phyloP scores from a whole-genome alignment of 805 yeast species.

The Wickerhamiella parazyma region DNA sequence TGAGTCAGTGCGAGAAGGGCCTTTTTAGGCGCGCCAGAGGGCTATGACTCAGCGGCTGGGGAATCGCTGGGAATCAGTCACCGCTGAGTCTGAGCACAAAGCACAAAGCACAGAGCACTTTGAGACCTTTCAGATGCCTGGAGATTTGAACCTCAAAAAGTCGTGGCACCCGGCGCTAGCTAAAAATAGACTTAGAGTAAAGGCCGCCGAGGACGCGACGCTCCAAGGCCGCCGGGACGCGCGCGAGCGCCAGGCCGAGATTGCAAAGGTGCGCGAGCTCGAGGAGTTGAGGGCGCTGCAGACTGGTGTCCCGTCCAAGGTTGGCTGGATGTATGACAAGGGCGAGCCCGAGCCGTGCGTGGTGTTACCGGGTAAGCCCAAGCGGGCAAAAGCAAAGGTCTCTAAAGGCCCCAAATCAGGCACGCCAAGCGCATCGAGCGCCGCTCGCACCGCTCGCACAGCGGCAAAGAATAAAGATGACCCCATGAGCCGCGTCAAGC shows the following conservation, averaged over 20 bases:
- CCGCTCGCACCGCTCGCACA: background rate
- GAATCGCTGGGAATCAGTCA: too few relatives aligned
- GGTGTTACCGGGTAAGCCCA: slow-evolving; percentile 33
- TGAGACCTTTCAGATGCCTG: too few relatives aligned
- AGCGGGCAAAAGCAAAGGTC: slow-evolving; percentile 29
- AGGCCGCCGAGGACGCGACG: slow-evolving; percentile 69
- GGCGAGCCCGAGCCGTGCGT: too few relatives aligned
- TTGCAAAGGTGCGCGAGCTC: slow-evolving; percentile 46
- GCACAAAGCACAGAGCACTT: background rate
- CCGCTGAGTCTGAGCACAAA: background rate
- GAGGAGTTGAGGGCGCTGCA: slow-evolving; percentile 40
- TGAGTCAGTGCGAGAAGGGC: background rate
- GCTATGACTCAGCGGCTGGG: background rate
- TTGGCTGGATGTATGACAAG: slow-evolving; percentile 72
- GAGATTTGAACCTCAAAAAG: slow-evolving; percentile 77
- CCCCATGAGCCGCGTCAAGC: background rate
- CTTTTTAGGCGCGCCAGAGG: too few relatives aligned
- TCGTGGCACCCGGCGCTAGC: slow-evolving; percentile 92
- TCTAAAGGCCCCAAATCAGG: too few relatives aligned
- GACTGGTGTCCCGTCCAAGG: slow-evolving; percentile 32
- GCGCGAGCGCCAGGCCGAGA: slow-evolving; percentile 49
- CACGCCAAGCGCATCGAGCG: slow-evolving; percentile 23
- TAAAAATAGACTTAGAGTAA: slow-evolving; percentile 73
- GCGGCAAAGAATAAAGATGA: background rate
- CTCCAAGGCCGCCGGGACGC: slow-evolving; percentile 55